A percentile compares a stretch with the other conserved stretches of the same genome.
phyloP scores from a whole-genome alignment of 2,329 filamentous ascomycete species.

The Biscogniauxia mediterranea region DNA sequence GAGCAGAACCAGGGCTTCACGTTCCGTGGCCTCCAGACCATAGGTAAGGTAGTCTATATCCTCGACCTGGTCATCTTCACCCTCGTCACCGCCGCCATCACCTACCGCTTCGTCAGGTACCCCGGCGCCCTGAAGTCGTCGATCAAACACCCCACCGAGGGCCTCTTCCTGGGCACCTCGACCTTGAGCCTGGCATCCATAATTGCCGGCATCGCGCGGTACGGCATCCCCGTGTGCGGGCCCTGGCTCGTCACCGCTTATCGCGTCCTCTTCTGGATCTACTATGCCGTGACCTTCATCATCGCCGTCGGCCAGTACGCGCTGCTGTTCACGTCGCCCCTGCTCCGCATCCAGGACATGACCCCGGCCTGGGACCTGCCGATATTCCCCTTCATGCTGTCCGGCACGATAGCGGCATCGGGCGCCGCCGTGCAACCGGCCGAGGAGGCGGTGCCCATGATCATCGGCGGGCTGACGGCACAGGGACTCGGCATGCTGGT shows the following conservation, averaged over 20 bases:
- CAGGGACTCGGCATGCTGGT: conserved; percentile 46
- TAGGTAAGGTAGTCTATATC: conserved; percentile 51
- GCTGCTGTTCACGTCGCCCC: conserved; percentile 37
- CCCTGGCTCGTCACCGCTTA: conserved; percentile 40
- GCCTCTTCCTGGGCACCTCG: conserved; percentile 42
- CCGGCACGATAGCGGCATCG: conserved; percentile 36
- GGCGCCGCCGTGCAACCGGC: conserved; percentile 32
- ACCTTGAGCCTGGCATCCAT: conserved; percentile 42
- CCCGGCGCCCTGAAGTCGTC: conserved; percentile 43
- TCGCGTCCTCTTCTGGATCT: conserved; percentile 42
- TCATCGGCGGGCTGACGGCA: conserved; percentile 41
- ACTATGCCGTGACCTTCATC: conserved; percentile 39
- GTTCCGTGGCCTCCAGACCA: conserved; percentile 49
- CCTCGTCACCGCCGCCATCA: conserved; percentile 32
- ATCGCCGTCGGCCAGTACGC: conserved; percentile 39
- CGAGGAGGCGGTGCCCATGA: conserved; percentile 37
- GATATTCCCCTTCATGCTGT: conserved; percentile 36
- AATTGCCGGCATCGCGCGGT: conserved; percentile 40
- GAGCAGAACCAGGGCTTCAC: conserved; percentile 37
- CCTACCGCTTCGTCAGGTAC: conserved; percentile 44
- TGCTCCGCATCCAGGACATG: conserved; percentile 37
- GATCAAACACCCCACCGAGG: conserved; percentile 49
- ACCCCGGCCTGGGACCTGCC: conserved; percentile 39
- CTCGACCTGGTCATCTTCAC: conserved; percentile 48
- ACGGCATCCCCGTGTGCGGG: conserved; percentile 37